phyloP scores from a whole-genome alignment of 1,139 yeast species.

The Meyerozyma carpophila region DNA sequence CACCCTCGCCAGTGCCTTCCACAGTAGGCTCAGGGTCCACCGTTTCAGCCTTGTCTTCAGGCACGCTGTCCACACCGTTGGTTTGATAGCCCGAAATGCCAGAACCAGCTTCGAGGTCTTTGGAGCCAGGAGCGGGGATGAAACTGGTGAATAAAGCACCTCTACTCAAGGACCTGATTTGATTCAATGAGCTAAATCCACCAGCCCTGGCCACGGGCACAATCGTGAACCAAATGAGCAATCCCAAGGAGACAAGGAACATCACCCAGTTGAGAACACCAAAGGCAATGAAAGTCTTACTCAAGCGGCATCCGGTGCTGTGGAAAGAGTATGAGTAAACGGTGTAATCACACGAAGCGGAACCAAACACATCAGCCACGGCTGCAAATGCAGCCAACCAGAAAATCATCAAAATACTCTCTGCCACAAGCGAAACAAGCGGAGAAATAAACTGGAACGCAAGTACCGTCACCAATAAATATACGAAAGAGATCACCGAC shows the following conservation, averaged over 20 bases:
- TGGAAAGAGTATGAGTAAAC: neutral
- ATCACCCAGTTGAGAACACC: constrained; percentile 25
- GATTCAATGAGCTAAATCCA: neutral
- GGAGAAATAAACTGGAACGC: constrained; percentile 11
- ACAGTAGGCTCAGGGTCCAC: neutral
- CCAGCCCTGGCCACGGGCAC: constrained; percentile 13
- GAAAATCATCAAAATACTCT: constrained; percentile 14
- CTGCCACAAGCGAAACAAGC: constrained; percentile 15
- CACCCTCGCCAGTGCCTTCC: neutral
- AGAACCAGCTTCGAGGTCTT: neutral
- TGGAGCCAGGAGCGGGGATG: neutral
- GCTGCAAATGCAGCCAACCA: constrained; percentile 16
- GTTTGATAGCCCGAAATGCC: neutral
- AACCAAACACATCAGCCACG: constrained; percentile 19
- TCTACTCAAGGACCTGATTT: neutral
- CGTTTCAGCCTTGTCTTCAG: neutral
- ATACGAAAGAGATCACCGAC: constrained; percentile 19
- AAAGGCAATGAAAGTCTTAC: constrained; percentile 27
- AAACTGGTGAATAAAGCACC: neutral
- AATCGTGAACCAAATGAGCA: constrained; percentile 16
- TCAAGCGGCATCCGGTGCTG: constrained; percentile 15
- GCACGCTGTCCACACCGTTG: neutral
- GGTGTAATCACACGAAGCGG: neutral
- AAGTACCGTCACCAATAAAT: constrained; percentile 12
- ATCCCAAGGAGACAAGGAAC: constrained; percentile 17